These are phyloP conservation scores for Cladosporium sp. DNA, from an alignment of 2,329 filamentous ascomycete species.

Conservation along the genomic window DNA sequence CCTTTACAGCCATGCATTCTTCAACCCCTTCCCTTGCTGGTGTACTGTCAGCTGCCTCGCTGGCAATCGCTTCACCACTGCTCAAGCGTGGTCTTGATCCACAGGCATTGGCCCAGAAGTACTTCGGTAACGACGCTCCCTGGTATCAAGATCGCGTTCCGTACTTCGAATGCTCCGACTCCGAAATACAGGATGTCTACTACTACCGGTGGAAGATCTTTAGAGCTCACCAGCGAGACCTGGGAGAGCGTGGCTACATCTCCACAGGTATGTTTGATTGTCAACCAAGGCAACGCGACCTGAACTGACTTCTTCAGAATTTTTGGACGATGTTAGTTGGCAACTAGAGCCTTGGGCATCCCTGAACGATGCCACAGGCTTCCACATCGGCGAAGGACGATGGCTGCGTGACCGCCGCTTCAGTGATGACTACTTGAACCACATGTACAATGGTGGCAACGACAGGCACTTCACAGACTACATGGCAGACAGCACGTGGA, in stretches of 20 bases:
- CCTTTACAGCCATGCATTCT: not conserved
- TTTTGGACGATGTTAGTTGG: constrained; percentile 48
- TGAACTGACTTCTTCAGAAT: constrained; percentile 33
- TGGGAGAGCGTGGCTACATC: constrained; percentile 46
- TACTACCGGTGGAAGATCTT: constrained; percentile 50
- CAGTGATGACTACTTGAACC: constrained; percentile 46
- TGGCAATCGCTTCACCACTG: constrained; percentile 3
- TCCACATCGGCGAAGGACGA: constrained; percentile 47
- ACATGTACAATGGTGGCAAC: constrained; percentile 45
- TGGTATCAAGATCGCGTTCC: constrained; percentile 44
- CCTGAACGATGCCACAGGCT: constrained; percentile 47
- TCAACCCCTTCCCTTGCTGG: not conserved
- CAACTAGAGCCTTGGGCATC: constrained; percentile 45
- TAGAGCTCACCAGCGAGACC: constrained; percentile 47
- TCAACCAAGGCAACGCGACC: not conserved
- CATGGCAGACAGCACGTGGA: constrained; percentile 44
- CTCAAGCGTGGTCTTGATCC: constrained; percentile 29
- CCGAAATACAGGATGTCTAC: constrained; percentile 44
- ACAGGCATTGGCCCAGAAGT: constrained; percentile 32
- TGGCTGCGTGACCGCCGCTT: constrained; percentile 48
- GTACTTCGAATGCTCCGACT: constrained; percentile 43
- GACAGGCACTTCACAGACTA: constrained; percentile 48
- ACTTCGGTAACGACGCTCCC: constrained; percentile 44
- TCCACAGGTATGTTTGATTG: constrained; percentile 34
- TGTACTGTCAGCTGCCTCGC: not conserved